These are phyloP conservation scores for Asterionellopsis glacialis DNA, from an alignment of 108 stramenopile genomes.

Conservation along the genomic window DNA sequence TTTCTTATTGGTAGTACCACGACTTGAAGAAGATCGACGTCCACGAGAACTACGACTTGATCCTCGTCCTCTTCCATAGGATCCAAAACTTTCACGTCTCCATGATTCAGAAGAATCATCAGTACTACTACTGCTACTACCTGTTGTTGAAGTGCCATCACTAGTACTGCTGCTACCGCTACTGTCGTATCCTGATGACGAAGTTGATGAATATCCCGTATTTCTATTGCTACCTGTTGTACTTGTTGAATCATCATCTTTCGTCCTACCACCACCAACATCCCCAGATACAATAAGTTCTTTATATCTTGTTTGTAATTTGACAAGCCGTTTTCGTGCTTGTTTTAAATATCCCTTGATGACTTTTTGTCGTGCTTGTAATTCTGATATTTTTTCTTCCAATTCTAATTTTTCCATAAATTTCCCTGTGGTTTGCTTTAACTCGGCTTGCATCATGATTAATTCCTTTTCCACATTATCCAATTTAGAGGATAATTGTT, in stretches of 20 bases:
- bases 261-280: conserved; percentile 13
- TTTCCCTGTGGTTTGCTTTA: conserved; percentile 21
- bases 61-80: conserved; percentile 26
- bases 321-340: conserved; percentile 57
- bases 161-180: neutral
- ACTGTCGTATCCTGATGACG: neutral
- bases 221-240: neutral
- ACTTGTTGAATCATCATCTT: too few species aligned
- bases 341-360: conserved; percentile 62
- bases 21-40: neutral
- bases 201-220: neutral
- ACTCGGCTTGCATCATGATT: conserved; percentile 44
- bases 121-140: neutral
- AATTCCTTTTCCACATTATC: conserved; percentile 46
- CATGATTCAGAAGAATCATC: conserved; percentile 1
- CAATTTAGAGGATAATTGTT: conserved; percentile 58
- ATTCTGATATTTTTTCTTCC: conserved; percentile 58
- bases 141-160: neutral
- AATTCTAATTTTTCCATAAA: conserved; percentile 61
- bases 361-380: conserved; percentile 67
- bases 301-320: conserved; percentile 72
- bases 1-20: too few species aligned
- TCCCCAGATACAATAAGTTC: conserved; percentile 52
- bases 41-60: conserved; percentile 12
- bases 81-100: conserved; percentile 2